These are phyloP conservation scores for Amanita subjunquillea DNA, from an alignment of 768 basidiomycete species.

Conservation along the genomic window DNA sequence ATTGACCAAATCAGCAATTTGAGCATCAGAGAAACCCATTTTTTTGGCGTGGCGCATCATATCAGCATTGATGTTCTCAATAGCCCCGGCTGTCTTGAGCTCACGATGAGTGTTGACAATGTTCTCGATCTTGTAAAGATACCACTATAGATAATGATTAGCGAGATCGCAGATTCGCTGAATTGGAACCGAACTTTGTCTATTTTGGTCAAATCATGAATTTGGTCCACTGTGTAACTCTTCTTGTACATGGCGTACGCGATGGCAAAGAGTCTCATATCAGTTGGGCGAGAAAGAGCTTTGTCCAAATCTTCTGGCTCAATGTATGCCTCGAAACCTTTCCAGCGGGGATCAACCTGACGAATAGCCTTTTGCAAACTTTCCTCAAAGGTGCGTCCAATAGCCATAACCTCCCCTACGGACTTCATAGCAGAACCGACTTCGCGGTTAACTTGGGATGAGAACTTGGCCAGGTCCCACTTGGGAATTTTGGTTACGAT, in stretches of 20 bases:
- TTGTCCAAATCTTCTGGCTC: slow-evolving; percentile 77
- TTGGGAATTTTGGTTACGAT: slow-evolving; percentile 99
- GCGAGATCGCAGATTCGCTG: neutral
- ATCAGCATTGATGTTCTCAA: slow-evolving; percentile 61
- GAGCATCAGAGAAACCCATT: slow-evolving; percentile 91
- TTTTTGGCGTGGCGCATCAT: slow-evolving; percentile 83
- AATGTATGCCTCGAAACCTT: slow-evolving; percentile 94
- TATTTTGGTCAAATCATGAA: slow-evolving; percentile 95
- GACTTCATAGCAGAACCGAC: slow-evolving; percentile 99
- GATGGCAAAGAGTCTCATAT: slow-evolving; percentile 93
- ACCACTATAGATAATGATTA: slow-evolving; percentile 54
- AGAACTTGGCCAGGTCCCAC: slow-evolving; percentile 99
- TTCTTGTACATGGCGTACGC: slow-evolving; percentile 97
- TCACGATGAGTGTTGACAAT: slow-evolving; percentile 82
- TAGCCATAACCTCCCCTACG: slow-evolving; percentile 99
- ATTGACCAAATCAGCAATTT: slow-evolving; percentile 76
- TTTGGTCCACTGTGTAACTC: slow-evolving; percentile 77
- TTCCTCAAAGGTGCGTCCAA: slow-evolving; percentile 98
- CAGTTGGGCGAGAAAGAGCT: slow-evolving; percentile 78
- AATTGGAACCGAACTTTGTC: slow-evolving; percentile 57
- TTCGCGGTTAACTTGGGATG: slow-evolving; percentile 84
- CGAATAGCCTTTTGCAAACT: slow-evolving; percentile 97
- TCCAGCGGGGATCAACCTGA: slow-evolving; percentile 93
- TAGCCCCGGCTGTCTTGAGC: slow-evolving; percentile 57
- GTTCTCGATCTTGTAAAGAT: slow-evolving; percentile 97